Percentiles rank a stretch among this genome's conserved stretches.
phyloP scores from a whole-genome alignment of 2,329 filamentous ascomycete species.

The Microdochium trichocladiopsis region DNA sequence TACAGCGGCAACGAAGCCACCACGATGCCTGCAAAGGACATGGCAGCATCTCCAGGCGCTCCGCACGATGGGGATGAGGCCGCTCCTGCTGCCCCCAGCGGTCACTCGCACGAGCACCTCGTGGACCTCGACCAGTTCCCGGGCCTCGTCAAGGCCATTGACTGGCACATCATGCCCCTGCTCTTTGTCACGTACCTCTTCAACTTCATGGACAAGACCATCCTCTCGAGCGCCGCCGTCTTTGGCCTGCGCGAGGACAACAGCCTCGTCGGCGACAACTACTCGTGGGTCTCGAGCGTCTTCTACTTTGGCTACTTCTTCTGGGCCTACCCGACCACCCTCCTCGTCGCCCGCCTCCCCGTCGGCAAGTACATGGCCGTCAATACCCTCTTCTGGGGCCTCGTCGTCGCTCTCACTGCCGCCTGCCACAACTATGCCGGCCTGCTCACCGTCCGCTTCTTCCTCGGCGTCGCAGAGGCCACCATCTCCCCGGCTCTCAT shows the following conservation, averaged over 20 bases:
- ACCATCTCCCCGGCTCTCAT: conserved; percentile 48
- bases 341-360: conserved; percentile 38
- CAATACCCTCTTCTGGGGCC: conserved; percentile 44
- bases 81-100: neutral
- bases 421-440: conserved; percentile 39
- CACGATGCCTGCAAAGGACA: neutral
- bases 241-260: conserved; percentile 46
- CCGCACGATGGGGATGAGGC: too few relatives aligned
- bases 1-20: neutral
- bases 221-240: conserved; percentile 46
- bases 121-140: conserved; percentile 12
- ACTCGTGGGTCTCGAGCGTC: conserved; percentile 36
- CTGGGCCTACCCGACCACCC: conserved; percentile 41
- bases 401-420: conserved; percentile 34
- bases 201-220: conserved; percentile 57
- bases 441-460: conserved; percentile 41
- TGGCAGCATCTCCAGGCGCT: too few relatives aligned
- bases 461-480: conserved; percentile 48
- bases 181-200: conserved; percentile 51
- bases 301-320: conserved; percentile 43
- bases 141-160: conserved; percentile 44
- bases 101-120: conserved; percentile 4
- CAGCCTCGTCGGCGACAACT: conserved; percentile 32
- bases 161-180: conserved; percentile 45
- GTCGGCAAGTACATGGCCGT: conserved; percentile 36